Percentiles rank a stretch among this genome's conserved stretches.
Evolutionary conservation across 1,284 basidiomycete species (phyloP).

Genomic region (Stereum hirsutum): DNA sequence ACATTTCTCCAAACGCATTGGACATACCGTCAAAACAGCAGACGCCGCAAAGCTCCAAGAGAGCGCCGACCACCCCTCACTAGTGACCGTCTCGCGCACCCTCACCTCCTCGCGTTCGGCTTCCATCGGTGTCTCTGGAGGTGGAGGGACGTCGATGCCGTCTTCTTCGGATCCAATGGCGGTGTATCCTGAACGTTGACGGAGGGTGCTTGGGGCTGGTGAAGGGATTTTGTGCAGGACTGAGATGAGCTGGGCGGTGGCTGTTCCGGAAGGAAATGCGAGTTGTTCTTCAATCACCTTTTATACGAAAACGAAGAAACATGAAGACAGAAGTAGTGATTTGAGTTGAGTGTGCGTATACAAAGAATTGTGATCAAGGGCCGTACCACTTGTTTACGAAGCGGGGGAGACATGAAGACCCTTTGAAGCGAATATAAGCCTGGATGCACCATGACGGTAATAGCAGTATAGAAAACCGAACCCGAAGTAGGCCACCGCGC

Average conservation of each 20-base stretch:
- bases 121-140: constrained; percentile 1
- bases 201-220: constrained; percentile 47
- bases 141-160: constrained; percentile 22
- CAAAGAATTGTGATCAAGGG: background rate
- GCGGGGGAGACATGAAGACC: constrained; percentile 89
- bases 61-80: constrained; percentile 66
- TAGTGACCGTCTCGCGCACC: constrained; percentile 32
- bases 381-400: constrained; percentile 86
- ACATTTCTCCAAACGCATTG: constrained; percentile 3
- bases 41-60: constrained; percentile 71
- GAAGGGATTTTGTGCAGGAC: constrained; percentile 79
- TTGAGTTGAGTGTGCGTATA: background rate
- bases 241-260: constrained; percentile 91
- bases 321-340: too few species aligned
- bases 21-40: constrained; percentile 59
- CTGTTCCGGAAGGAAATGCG: constrained; percentile 92
- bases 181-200: constrained; percentile 47
- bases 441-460: background rate
- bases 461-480: constrained; percentile 21
- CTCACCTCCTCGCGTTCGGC: constrained; percentile 23
- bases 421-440: constrained; percentile 25
- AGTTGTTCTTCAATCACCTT: constrained; percentile 92
- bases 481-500: constrained; percentile 90
- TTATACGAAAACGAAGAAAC: too few species aligned
- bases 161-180: constrained; percentile 26